Percentiles rank a stretch among this genome's conserved stretches.
Evolutionary conservation across 2,329 filamentous ascomycete species (phyloP).

Genomic region (Sarocladiaceae sp.): DNA sequence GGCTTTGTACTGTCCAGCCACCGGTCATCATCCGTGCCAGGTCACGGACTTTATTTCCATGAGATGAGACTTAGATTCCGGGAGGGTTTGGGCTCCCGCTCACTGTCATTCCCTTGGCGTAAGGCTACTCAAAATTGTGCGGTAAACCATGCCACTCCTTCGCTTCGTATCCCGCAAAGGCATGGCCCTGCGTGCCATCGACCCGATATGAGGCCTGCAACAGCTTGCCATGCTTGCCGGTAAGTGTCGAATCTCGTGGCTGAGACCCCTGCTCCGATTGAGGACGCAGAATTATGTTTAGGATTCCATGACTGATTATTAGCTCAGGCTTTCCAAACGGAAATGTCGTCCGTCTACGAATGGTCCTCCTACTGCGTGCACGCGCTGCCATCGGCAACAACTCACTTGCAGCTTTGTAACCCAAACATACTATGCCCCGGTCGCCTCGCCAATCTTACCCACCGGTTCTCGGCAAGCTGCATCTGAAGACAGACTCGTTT

Average conservation of each 20-base stretch:
- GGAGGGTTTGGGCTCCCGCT: too few species aligned
- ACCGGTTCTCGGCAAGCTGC: background rate
- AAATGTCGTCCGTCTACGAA: background rate
- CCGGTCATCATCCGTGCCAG: background rate
- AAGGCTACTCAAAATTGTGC: background rate
- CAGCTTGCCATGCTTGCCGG: slow-evolving; percentile 9
- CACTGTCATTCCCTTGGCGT: too few species aligned
- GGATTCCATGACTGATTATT: background rate
- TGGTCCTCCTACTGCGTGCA: background rate
- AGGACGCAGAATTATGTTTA: background rate
- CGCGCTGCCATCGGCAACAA: background rate
- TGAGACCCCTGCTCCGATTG: background rate
- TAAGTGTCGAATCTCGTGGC: slow-evolving; percentile 1
- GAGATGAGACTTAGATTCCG: background rate
- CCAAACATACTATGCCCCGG: background rate
- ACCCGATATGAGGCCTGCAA: slow-evolving; percentile 6
- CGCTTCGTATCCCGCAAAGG: background rate
- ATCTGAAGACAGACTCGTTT: background rate
- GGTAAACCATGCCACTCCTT: background rate
- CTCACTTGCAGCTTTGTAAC: slow-evolving; percentile 4
- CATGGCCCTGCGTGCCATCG: background rate
- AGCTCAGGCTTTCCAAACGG: slow-evolving; percentile 1
- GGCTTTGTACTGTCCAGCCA: background rate
- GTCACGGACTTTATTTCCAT: background rate
- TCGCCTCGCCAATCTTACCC: too few species aligned